Evolutionary conservation across 208 protist genomes (phyloP).

Genomic region (Entamoeba invadens): DNA sequence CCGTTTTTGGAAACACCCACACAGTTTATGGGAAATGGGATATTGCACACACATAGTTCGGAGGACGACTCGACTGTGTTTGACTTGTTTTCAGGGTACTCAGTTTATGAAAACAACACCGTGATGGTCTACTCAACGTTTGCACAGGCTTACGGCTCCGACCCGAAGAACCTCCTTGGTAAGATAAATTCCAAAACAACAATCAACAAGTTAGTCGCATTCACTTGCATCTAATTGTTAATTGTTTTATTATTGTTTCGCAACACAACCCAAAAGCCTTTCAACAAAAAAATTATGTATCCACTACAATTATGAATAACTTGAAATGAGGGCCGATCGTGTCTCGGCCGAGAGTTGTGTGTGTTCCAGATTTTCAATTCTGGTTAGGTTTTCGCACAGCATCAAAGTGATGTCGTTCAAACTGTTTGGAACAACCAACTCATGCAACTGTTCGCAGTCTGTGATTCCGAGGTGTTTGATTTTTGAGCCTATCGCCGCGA

Average conservation of each 20-base stretch:
- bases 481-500: background rate
- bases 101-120: background rate
- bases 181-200: background rate
- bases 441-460: background rate
- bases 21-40: background rate
- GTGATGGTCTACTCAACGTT: background rate
- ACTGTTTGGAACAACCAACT: background rate
- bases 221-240: background rate
- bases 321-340: background rate
- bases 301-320: no score
- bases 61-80: background rate
- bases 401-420: background rate
- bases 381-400: background rate
- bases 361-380: background rate
- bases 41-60: background rate
- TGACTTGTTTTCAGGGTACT: background rate
- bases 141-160: background rate
- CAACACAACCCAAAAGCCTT: no score
- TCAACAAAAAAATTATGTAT: no score
- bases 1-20: background rate
- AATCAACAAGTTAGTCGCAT: background rate
- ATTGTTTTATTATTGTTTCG: no score
- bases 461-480: background rate
- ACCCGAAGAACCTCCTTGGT: background rate
- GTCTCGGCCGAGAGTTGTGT: background rate